Evolutionary conservation across 305 asterid genomes (phyloP).

Genomic region (Solanum aculeatissimum): DNA sequence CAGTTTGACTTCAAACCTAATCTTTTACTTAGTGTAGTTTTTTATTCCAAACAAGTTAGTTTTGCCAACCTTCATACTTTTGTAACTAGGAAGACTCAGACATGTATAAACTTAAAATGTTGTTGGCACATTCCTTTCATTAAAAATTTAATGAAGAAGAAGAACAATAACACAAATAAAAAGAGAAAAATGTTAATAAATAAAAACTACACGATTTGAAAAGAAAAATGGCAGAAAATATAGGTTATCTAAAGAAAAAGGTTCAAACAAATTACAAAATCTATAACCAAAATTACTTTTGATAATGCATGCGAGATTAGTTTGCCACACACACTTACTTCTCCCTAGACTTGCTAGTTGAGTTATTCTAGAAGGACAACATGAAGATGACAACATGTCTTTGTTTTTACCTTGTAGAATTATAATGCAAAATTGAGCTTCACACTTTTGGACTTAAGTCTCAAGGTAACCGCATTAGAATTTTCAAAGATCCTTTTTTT

Average conservation of each 20-base stretch:
- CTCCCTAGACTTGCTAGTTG: not conserved
- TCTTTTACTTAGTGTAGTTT: not conserved
- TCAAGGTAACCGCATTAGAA: not conserved
- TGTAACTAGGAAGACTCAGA: not conserved
- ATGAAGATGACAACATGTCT: not conserved
- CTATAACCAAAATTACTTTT: not conserved
- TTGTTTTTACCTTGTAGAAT: not conserved
- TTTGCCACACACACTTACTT: not conserved
- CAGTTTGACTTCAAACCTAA: not conserved
- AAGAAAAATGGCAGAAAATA: not conserved
- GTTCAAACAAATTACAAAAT: not conserved
- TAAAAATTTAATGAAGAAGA: not conserved
- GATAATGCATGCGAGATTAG: not conserved
- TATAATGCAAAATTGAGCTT: not conserved
- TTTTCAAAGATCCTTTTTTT: not conserved
- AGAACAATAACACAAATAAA: not conserved
- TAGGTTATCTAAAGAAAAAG: not conserved
- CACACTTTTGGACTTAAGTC: not conserved
- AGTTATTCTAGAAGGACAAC: not conserved
- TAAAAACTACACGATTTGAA: not conserved
- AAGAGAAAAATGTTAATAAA: not conserved
- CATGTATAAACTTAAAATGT: not conserved
- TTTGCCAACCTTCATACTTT: not conserved
- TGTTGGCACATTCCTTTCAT: not conserved
- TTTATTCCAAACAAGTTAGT: not conserved